Base-by-base conservation (phyloP, 1,284 basidiomycete species). In the Cutaneotrichosporon arboriforme region DNA sequence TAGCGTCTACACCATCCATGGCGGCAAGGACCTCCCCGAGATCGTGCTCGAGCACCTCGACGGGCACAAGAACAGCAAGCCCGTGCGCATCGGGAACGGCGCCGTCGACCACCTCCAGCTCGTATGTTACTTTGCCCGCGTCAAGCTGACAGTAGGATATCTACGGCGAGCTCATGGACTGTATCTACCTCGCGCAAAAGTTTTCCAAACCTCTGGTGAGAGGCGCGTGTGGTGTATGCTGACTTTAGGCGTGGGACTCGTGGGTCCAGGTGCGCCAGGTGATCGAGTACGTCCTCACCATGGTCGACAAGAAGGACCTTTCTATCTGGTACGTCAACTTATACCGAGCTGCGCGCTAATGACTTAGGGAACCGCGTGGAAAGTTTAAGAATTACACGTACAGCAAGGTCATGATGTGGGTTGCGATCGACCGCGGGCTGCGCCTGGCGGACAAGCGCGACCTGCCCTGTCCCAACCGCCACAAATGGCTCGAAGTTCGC, bases 371-470 rank as follows among this genome's bases (percentile, higher is more conserved):
- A 75, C 89, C 91, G 13, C 80, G 90, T 54, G 84, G 85, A 55
- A 81, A 83, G 66, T 81, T 86, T 69, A 83, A 87, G 55, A 84
- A 94, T 70, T 96, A 93, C 37, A 65, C 89, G 81, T 92, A 92
- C 73, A 89, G 86, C 40, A 92, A 92, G 81, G 84, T 91, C 49
- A 91, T 93, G 90, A 81, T 91, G 68, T 91, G 89, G 87, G 90
- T 96, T 43, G 91, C 91, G 0, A 83, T 96, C 54, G 91, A 96
- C 65, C 80, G 90, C 77, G 89, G 90, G 3, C 79, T 96, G 4
- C 86, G 91, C 14, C 80, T 96, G 17, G 88, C 89, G 3, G 90
- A 94, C 34, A 96, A 96, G 73, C 83, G 91, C 20, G 87, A 69
- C 54, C 60, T 77, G 12, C 77, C 77, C 4, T 77, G 77, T 68